Evolutionary conservation across 1,284 basidiomycete genomes (phyloP), one percentile per base, ranked within the genome.

Genomic region (Chiua sp.): DNA sequence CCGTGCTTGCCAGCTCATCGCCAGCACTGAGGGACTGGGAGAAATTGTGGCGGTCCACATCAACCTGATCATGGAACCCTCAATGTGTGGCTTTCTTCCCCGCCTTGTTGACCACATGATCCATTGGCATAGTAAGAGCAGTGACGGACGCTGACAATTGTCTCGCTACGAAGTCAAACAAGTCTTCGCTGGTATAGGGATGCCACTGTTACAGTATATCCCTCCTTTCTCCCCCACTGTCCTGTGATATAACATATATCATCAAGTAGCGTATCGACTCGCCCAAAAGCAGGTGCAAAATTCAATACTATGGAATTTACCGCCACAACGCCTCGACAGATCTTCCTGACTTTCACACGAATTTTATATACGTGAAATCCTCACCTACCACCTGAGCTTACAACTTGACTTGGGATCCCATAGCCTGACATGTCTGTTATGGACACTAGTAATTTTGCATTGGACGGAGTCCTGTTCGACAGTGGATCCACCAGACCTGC

Each of bases 401-500:
- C n/a, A n/a, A n/a, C n/a, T n/a, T n/a, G n/a, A n/a, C 72, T 91
- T 91, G 15, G 93, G 93, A 70, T 96, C 91, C 96, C 96, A 98
- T 63, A 98, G 76, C 46, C 94, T 68, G 64, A 94, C 91, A 69
- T 95, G 91, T 42, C 94, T 92, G 75, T 97, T 92, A 71, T 96
- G 88, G 0, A 95, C 98, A 2, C 94, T 97, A 2, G 96, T 97
- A 20, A 98, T 78, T 65, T 90, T 89, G 57, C 94, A 83, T 72
- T 98, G 97, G 77, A 92, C 84, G 0, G 93, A 90, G 69, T 98
- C 96, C 97, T 97, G 99, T 72, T 98, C 98, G 4, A 66, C 95
- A 98, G 1, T 99, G 82, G n/a, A n/a, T n/a, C n/a, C n/a, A n/a
- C n/a, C n/a, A n/a, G 2, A 99, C 94, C 96, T 96, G 98, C 0